These are phyloP conservation scores for Trichosporon sp. DNA, from an alignment of 1,284 basidiomycete species.

Conservation along the genomic window DNA sequence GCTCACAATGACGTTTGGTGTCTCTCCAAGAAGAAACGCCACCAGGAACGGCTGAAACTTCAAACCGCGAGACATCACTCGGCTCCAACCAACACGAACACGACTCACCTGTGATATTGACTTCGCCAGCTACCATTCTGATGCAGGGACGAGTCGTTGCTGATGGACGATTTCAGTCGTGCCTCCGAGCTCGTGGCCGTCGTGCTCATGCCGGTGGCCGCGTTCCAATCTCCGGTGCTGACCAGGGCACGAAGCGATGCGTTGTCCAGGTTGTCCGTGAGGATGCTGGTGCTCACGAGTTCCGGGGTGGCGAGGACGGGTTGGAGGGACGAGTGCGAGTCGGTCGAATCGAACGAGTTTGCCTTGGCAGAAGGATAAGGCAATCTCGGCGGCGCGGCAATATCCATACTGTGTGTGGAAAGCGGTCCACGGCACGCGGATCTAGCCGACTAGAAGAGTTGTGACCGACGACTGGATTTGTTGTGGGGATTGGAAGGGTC, in stretches of 20 bases:
- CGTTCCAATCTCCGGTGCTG: conserved; percentile 1
- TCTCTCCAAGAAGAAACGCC: not conserved
- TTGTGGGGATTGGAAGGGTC: not conserved
- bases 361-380: not conserved
- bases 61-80: not conserved
- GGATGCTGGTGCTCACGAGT: not conserved
- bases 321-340: conserved; percentile 10
- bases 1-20: not conserved
- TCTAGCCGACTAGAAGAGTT: not conserved
- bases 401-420: not conserved
- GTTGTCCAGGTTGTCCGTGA: not conserved
- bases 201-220: conserved; percentile 1
- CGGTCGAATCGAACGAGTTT: conserved; percentile 4
- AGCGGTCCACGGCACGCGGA: not conserved
- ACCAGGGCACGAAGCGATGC: not conserved
- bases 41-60: conserved; percentile 5
- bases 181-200: not conserved
- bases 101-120: conserved; percentile 40
- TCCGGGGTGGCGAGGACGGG: conserved; percentile 5
- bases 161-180: conserved; percentile 4
- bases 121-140: conserved; percentile 29
- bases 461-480: not conserved
- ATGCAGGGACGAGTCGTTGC: conserved; percentile 8
- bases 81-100: not conserved
- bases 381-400: not conserved